Evolutionary conservation across 1,284 basidiomycete species (phyloP), one percentile per base, ranked within the genome.

Genomic region (Papiliotrema flavescens): DNA sequence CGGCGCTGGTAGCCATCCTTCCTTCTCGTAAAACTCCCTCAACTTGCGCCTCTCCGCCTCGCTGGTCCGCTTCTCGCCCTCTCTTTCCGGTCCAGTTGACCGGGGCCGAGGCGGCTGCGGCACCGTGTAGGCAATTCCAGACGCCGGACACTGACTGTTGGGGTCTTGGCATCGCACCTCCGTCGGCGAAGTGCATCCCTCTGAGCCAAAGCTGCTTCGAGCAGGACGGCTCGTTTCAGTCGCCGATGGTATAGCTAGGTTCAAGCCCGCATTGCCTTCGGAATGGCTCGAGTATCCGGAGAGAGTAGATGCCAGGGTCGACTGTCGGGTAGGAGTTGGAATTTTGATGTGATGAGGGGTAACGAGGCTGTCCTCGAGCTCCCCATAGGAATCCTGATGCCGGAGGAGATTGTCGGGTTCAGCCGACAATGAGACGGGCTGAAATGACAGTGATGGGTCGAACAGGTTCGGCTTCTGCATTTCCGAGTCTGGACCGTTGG

Each of bases 1-100:
- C 0, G 69, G 63, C 1, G 64, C 63, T n/a, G 55, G 64, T 14
- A 74, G 57, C 63, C 63, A 74, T 3, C 72, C 70, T 17, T 72
- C 45, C 34, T 42, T 34, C 43, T 69, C 65, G 41, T 64, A 74
- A 17, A 54, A 36, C 2, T 54, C 48, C 28, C 67, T 54, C 39
- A 74, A 32, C 24, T 63, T 51, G 15, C n/a, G 34, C 1, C 70
- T 50, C 47, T 69, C 67, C 19, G 19, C 53, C 3, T 47, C 51
- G 1, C 49, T 58, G n/a, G 57, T 49, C 34, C 59, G 37, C 19
- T 28, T 36, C 32, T 64, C 61, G 35, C 51, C 49, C 15, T 51
- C 48, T 1, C 19, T 28, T 13, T n/a, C 42, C 3, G 41, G 9
- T 37, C 19, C 17, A 17, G 49, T 20, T 23, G n/a, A 32, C 6